Conservation (phyloP, 2,329 filamentous ascomycete genomes). For the Aspergillus sp. region DNA sequence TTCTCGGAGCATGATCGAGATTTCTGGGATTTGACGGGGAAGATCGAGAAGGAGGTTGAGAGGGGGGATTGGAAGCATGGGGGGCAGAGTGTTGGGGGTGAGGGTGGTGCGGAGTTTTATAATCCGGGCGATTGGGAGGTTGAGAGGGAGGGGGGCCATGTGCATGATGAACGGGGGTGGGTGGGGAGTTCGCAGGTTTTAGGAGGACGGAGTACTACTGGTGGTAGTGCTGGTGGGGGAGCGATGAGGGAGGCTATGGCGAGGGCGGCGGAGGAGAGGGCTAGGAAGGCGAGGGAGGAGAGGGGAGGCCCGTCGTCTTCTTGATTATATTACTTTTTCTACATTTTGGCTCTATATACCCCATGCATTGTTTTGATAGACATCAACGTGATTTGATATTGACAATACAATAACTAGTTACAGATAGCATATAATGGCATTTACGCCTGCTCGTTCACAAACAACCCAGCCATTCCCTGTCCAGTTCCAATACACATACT, state of each 20-base stretch:
- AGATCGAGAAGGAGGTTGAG: slow-evolving; percentile 86
- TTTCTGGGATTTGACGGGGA: slow-evolving; percentile 86
- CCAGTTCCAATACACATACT: slow-evolving; percentile 81
- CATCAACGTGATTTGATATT: background rate
- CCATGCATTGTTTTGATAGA: background rate
- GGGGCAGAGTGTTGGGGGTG: slow-evolving; percentile 64
- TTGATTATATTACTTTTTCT: background rate
- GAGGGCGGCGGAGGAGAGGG: slow-evolving; percentile 68
- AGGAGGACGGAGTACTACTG: slow-evolving; percentile 53
- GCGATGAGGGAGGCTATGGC: slow-evolving; percentile 74
- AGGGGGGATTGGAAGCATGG: slow-evolving; percentile 73
- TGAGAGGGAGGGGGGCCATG: slow-evolving; percentile 50
- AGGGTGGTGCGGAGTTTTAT: slow-evolving; percentile 58
- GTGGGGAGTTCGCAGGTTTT: slow-evolving; percentile 76
- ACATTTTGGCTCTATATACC: background rate
- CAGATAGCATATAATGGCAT: slow-evolving; percentile 1
- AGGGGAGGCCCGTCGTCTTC: slow-evolving; percentile 20
- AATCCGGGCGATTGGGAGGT: slow-evolving; percentile 57
- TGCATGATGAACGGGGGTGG: slow-evolving; percentile 73
- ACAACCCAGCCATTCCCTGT: slow-evolving; percentile 66
- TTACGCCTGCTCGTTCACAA: slow-evolving; percentile 61
- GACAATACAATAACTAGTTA: background rate
- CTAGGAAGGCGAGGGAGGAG: slow-evolving; percentile 52
- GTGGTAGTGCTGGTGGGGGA: slow-evolving; percentile 46
- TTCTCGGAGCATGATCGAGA: slow-evolving; percentile 77